Percentiles rank a stretch among this genome's conserved stretches.
Conservation (phyloP, 352 stramenopile genomes). For the Blastocystis sp. region DNA sequence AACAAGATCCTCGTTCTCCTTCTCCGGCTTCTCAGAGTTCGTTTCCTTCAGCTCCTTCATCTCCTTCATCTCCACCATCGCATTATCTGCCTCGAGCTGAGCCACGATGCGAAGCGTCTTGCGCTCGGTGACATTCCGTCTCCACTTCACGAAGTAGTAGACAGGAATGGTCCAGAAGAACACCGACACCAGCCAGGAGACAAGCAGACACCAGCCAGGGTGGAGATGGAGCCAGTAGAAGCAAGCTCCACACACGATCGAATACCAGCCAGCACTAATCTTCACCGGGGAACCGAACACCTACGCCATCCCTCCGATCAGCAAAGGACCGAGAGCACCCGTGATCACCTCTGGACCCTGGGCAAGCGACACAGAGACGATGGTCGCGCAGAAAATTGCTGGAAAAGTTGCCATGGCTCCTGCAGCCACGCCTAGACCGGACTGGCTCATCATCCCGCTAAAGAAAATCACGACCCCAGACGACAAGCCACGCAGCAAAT, state of each 20-base stretch:
- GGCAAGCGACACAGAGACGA: not conserved
- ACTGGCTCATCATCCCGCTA: not conserved
- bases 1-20: not conserved
- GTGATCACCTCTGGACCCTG: not conserved
- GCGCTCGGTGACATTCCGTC: not conserved
- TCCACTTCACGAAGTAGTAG: conserved; percentile 44
- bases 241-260: not conserved
- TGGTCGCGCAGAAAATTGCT: not conserved
- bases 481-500: not conserved
- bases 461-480: not conserved
- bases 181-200: not conserved
- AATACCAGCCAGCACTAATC: conserved; percentile 39
- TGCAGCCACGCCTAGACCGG: not conserved
- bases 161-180: conserved; percentile 37
- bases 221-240: not conserved
- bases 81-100: not conserved
- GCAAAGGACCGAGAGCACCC: not conserved
- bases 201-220: not conserved
- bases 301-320: not conserved
- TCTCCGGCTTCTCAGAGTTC: not conserved
- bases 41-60: not conserved
- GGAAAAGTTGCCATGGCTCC: not conserved
- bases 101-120: not conserved
- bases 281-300: not conserved
- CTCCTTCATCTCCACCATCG: conserved; percentile 21